A percentile compares a stretch with the other conserved stretches of the same genome.
These are phyloP conservation scores for Scleroderma bovista DNA, from an alignment of 768 basidiomycete genomes.

Conservation along the genomic window DNA sequence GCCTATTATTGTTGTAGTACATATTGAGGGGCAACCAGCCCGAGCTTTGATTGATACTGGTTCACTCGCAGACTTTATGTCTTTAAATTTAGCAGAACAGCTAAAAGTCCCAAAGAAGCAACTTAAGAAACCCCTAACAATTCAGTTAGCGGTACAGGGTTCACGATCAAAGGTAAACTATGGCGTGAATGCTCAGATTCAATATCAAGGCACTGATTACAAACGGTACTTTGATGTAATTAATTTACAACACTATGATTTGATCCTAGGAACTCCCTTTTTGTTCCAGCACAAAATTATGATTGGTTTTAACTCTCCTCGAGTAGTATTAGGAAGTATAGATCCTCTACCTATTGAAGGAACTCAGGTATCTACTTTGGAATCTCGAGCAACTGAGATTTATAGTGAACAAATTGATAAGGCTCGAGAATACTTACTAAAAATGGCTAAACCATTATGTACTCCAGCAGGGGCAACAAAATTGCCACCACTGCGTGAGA, in stretches of 20 bases:
- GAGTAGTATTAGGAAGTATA: slow-evolving; percentile 6
- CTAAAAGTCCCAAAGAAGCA: neutral
- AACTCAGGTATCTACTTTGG: no score
- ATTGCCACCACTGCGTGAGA: neutral
- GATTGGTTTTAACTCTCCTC: slow-evolving; percentile 21
- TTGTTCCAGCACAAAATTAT: slow-evolving; percentile 27
- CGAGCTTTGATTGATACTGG: slow-evolving; percentile 22
- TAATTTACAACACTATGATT: slow-evolving; percentile 34
- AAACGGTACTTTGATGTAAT: slow-evolving; percentile 29
- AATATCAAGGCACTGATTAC: slow-evolving; percentile 10
- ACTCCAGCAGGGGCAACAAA: neutral
- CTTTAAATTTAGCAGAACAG: neutral
- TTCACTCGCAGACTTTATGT: slow-evolving; percentile 26
- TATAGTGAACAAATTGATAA: no score
- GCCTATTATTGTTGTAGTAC: slow-evolving; percentile 2
- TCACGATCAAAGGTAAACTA: slow-evolving; percentile 23
- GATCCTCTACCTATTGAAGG: no score
- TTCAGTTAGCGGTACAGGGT: slow-evolving; percentile 26
- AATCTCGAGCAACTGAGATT: no score
- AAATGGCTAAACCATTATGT: no score
- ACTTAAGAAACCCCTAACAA: slow-evolving; percentile 20
- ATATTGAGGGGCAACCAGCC: slow-evolving; percentile 14
- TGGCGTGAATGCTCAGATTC: slow-evolving; percentile 4
- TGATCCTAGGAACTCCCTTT: slow-evolving; percentile 35
- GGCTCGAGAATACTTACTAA: no score